Conservation (phyloP, 257 asterid species). For the Ilex asprella region DNA sequence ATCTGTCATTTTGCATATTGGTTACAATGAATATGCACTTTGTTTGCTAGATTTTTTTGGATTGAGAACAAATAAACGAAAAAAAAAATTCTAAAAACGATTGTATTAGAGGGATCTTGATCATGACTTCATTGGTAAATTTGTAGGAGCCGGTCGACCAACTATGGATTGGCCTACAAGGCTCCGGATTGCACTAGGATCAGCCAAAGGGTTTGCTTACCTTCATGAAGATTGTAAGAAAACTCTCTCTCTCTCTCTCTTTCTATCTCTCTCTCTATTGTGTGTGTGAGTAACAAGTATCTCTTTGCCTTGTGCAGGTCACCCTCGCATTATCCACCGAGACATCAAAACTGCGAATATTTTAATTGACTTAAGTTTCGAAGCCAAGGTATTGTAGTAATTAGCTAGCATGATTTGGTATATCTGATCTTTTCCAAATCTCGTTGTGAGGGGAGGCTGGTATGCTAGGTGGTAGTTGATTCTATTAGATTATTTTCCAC, state of each 20-base stretch:
- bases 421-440: too few relatives aligned
- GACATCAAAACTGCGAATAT: conserved; percentile 88
- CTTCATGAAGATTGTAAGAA: conserved; percentile 82
- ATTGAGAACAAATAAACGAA: neutral
- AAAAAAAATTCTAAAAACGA: neutral
- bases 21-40: too few relatives aligned
- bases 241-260: neutral
- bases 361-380: conserved; percentile 50
- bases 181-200: conserved; percentile 65
- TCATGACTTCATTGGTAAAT: neutral
- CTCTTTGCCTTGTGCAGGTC: conserved; percentile 36
- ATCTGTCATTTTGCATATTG: too few relatives aligned
- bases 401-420: neutral
- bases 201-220: conserved; percentile 91
- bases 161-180: conserved; percentile 70
- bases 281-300: too few relatives aligned
- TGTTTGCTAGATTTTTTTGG: too few relatives aligned
- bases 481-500: too few relatives aligned
- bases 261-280: neutral
- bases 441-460: too few relatives aligned
- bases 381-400: conserved; percentile 57
- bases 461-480: too few relatives aligned
- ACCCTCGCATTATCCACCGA: conserved; percentile 87
- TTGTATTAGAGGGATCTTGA: neutral
- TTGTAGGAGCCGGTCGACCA: conserved; percentile 48